Percentiles rank a stretch among this genome's conserved stretches.
phyloP scores from a whole-genome alignment of 2,329 filamentous ascomycete species.

The Zymoseptoria pseudotritici region DNA sequence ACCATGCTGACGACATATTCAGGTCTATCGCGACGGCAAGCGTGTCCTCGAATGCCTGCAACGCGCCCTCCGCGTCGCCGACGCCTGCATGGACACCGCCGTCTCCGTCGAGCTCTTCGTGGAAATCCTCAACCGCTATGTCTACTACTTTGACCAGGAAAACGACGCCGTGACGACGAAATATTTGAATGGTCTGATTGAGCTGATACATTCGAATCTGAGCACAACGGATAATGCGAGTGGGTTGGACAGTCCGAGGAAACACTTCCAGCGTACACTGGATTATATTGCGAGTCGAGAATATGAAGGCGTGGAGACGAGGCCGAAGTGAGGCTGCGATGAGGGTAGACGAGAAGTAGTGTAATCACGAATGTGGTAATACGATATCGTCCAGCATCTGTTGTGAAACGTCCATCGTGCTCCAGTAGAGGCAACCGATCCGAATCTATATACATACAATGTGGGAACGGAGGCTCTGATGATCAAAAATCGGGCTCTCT shows the following conservation, averaged over 20 bases:
- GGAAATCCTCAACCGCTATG: slow-evolving; percentile 95
- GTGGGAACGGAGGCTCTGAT: no score
- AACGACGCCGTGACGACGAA: slow-evolving; percentile 98
- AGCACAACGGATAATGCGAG: slow-evolving; percentile 76
- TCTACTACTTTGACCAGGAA: slow-evolving; percentile 98
- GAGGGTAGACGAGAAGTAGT: neutral
- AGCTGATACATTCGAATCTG: slow-evolving; percentile 95
- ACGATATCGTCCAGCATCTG: neutral
- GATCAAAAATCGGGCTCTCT: no score
- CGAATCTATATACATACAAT: no score
- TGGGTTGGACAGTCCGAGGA: slow-evolving; percentile 78
- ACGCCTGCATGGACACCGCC: slow-evolving; percentile 97
- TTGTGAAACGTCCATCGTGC: no score
- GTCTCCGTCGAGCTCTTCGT: slow-evolving; percentile 97
- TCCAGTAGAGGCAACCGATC: no score
- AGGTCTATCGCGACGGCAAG: slow-evolving; percentile 97
- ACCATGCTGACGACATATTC: slow-evolving; percentile 12
- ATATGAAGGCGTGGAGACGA: slow-evolving; percentile 82
- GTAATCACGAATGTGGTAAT: neutral
- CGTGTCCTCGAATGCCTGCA: slow-evolving; percentile 93
- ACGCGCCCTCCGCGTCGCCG: slow-evolving; percentile 86
- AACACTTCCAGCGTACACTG: slow-evolving; percentile 89
- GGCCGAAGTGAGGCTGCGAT: slow-evolving; percentile 39
- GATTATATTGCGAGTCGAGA: slow-evolving; percentile 88
- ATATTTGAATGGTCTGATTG: slow-evolving; percentile 95